A percentile compares a stretch with the other conserved stretches of the same genome.
Conservation (phyloP, 257 asterid species). For the Haberlea rhodopensis region DNA sequence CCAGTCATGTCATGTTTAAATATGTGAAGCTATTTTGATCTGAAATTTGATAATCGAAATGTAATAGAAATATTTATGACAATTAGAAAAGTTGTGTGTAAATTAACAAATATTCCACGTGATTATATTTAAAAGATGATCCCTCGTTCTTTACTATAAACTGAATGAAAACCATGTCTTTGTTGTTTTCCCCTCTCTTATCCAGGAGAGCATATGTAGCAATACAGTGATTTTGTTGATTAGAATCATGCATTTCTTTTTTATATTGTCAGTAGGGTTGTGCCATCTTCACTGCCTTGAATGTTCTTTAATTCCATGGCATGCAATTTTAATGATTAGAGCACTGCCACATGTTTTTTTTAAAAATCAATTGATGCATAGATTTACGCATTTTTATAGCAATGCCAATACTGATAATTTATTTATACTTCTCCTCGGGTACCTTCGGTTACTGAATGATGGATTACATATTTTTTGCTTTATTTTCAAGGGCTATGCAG, state of each 20-base stretch:
- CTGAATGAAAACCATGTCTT: neutral
- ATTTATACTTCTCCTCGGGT: constrained; percentile 11
- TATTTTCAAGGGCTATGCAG: constrained; percentile 81
- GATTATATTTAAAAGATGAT: neutral
- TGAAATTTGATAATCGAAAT: constrained; percentile 11
- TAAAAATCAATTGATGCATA: constrained; percentile 1
- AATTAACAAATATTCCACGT: neutral
- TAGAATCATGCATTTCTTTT: constrained; percentile 8
- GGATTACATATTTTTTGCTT: constrained; percentile 23
- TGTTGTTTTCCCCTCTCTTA: constrained; percentile 6
- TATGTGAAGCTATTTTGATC: neutral
- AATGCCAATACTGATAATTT: neutral
- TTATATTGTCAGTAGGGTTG: neutral
- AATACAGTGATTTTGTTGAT: neutral
- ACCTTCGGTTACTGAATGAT: constrained; percentile 18
- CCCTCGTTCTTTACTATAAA: neutral
- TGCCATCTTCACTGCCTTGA: neutral
- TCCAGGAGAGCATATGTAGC: neutral
- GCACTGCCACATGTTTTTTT: neutral
- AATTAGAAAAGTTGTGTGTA: neutral
- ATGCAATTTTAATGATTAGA: neutral
- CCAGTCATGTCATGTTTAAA: constrained; percentile 10
- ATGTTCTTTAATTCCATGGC: constrained; percentile 2
- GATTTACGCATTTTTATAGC: no score
- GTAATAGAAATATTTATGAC: neutral